Base-by-base conservation (phyloP, 2,329 filamentous ascomycete species). In the Aspergillus proliferans region DNA sequence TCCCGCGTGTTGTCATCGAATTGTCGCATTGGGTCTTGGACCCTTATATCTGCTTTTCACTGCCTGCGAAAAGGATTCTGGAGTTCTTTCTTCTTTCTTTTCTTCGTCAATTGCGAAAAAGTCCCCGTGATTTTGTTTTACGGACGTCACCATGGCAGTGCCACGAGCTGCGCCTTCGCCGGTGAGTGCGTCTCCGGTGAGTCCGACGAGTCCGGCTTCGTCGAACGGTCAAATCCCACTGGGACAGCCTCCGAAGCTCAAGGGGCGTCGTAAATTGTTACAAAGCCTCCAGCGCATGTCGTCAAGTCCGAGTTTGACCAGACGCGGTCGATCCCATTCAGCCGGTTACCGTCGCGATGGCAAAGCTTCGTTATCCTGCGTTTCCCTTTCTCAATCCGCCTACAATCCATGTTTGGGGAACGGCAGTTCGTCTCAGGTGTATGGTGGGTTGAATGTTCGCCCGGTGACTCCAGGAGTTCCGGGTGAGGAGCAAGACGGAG, bases 221-320 rank as follows among this genome's bases (percentile, higher is more conserved):
- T 58, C 60, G 10, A 51, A 57, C 28, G 69, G 63, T 4, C 61
- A 68, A 52, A 68, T 70, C 12, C 65, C 70, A 3, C 51, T 68
- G 45, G 71, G 71, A 26, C 68, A 67, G 36, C 70, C 69, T 3
- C 75, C 73, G 22, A 88, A 85, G 68, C 74, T 80, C 49, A 89
- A 84, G 65, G 80, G 82, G 47, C 81, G 86, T 43, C 82, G 84
- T 59, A 82, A 84, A 51, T 70, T 95, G 30, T 74, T 94, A 15
- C 83, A 84, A 54, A 82, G 84, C 28, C 77, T 95, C 44, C 85
- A 92, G 53, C 84, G 88, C 50, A 92, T 94, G 62, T 85, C 87
- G 9, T 95, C 89, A 0, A 88, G 85, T 6, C 84, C 87, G 1
- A 87, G 86, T 14, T 72, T 95, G 45, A 76, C 79, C 38, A 80